Evolutionary conservation across 2,329 filamentous ascomycete species (phyloP).

Genomic region (Lomentospora prolificans): DNA sequence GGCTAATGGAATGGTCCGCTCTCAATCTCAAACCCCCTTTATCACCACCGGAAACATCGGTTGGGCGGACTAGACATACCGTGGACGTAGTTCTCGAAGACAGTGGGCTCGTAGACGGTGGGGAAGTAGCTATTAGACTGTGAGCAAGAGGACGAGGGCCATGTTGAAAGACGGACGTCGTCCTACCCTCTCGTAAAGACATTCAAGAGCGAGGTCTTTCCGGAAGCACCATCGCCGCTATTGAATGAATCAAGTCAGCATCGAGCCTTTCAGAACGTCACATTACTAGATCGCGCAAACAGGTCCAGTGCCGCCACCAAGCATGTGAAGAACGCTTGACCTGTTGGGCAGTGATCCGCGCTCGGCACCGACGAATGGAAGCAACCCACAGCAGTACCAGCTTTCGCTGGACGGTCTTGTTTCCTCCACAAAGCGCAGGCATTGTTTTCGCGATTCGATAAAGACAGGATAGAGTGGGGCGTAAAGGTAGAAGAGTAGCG

Average conservation of each 20-base stretch:
- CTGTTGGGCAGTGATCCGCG: not conserved
- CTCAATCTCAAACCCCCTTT: no score
- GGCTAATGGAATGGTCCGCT: no score
- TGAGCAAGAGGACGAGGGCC: not conserved
- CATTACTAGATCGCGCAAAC: not conserved
- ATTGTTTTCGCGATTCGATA: constrained; percentile 7
- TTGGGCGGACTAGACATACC: constrained; percentile 42
- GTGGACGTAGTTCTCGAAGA: constrained; percentile 98
- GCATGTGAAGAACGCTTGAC: not conserved
- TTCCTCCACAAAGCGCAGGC: constrained; percentile 50
- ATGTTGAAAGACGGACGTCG: not conserved
- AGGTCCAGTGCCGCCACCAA: not conserved
- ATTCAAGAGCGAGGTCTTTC: constrained; percentile 94
- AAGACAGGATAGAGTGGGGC: not conserved
- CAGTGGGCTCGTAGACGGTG: constrained; percentile 95
- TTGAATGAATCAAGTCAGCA: not conserved
- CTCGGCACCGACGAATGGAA: not conserved
- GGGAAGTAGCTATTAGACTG: constrained; percentile 67
- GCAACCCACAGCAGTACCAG: constrained; percentile 70
- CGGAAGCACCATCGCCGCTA: constrained; percentile 90
- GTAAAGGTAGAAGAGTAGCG: not conserved
- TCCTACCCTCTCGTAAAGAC: constrained; percentile 94
- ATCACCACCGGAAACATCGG: no score
- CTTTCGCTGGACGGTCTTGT: constrained; percentile 88
- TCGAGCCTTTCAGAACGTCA: not conserved